Conservation (phyloP, 176 grass and related monocot genomes). For the Zea luxurians region DNA sequence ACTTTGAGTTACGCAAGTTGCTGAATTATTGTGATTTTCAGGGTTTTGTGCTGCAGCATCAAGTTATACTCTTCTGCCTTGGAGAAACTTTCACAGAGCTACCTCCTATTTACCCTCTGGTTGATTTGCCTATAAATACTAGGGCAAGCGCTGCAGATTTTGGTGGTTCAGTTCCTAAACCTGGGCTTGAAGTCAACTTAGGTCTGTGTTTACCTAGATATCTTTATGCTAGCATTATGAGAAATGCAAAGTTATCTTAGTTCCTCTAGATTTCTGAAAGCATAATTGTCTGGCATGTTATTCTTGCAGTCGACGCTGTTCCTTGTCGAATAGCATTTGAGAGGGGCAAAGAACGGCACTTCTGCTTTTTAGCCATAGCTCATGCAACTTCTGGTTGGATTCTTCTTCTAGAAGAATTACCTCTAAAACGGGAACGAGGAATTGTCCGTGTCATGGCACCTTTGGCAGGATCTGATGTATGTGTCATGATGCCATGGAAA, state of each 20-base stretch:
- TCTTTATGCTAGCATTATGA: conserved; percentile 28
- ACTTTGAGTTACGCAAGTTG: background rate
- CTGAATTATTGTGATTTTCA: conserved; percentile 46
- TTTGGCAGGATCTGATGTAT: conserved; percentile 91
- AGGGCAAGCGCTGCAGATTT: conserved; percentile 50
- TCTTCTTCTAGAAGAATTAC: conserved; percentile 89
- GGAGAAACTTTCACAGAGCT: conserved; percentile 77
- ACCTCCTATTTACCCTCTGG: conserved; percentile 50
- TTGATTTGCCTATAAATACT: conserved; percentile 55
- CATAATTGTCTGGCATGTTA: conserved; percentile 24
- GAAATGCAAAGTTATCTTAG: conserved; percentile 9
- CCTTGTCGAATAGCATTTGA: conserved; percentile 99
- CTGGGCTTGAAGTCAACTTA: conserved; percentile 81
- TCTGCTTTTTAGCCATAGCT: conserved; percentile 75
- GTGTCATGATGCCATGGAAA: conserved; percentile 39
- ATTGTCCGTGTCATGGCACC: conserved; percentile 76
- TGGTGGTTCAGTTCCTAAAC: conserved; percentile 63
- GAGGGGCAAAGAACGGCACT: conserved; percentile 91
- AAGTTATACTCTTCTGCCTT: conserved; percentile 84
- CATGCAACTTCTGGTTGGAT: conserved; percentile 83
- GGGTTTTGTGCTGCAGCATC: conserved; percentile 91
- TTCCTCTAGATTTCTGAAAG: conserved; percentile 25
- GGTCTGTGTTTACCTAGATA: conserved; percentile 44
- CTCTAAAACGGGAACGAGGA: conserved; percentile 70
- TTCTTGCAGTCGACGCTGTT: conserved; percentile 63